Evolutionary conservation across 2,329 filamentous ascomycete species (phyloP), one percentile per base, ranked within the genome.

Genomic region (Fusarium burgessii): DNA sequence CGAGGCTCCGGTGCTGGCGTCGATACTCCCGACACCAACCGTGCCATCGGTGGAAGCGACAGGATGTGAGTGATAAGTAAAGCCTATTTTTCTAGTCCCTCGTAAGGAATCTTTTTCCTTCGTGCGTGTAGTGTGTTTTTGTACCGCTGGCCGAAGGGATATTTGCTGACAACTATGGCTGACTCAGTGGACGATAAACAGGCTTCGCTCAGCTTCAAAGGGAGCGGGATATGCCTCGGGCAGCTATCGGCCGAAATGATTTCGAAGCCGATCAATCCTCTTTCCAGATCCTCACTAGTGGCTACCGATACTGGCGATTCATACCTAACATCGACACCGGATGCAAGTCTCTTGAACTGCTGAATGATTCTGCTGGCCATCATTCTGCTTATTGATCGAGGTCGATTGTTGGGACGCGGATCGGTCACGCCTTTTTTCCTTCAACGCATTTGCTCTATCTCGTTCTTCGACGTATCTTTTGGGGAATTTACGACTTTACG

Each of bases 1-100:
- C 90, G 89, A 78, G 87, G 86, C 61, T 76, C 82, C 80, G 86
- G 85, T 77, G 83, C 84, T 77, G 83, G 84, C 73, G 86, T 89
- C 77, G 90, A 93, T 80, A 90, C 89, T 81, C 89, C 90, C 76
- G 91, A 93, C 79, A 90, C 90, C 83, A 91, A 88, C 87, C 90
- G 91, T 83, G 90, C 90, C 83, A 89, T 92, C 80, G 91, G 91
- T 82, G 91, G 91, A 85, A 93, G 91, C 88, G 92, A 94, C 86
- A 92, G 94, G 93, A 97, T 97, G 94, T 97, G 93, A 97, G 94
- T 97, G 85, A 87, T 86, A 70, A 70, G 68, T 87, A 84, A 86
- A 84, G 79, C 81, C 82, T 80, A 82, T 67, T 74, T 74, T 70
- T 73, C 73, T 64, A 66, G 87, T 91, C 92, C 90, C 89, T 93